These are phyloP conservation scores for Lactifluus rugatus DNA, from an alignment of 768 basidiomycete species.

Conservation along the genomic window DNA sequence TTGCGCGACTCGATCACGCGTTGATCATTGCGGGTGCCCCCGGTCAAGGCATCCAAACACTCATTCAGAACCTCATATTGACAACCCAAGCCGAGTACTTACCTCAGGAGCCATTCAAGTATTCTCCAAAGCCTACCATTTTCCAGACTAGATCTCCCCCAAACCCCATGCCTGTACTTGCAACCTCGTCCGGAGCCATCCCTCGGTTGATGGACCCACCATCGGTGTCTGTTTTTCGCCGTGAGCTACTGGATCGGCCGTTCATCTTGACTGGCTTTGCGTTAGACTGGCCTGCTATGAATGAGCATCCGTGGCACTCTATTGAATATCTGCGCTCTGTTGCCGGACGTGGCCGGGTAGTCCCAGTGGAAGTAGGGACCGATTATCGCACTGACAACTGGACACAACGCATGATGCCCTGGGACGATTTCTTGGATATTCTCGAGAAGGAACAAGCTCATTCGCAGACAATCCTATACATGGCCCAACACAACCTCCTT, in stretches of 20 bases:
- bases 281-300: slow-evolving; percentile 69
- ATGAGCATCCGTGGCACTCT: slow-evolving; percentile 59
- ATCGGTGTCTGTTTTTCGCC: slow-evolving; percentile 47
- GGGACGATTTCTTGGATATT: slow-evolving; percentile 62
- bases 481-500: slow-evolving; percentile 86
- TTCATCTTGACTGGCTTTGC: slow-evolving; percentile 67
- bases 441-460: slow-evolving; percentile 24
- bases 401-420: slow-evolving; percentile 70
- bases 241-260: slow-evolving; percentile 32
- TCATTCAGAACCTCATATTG: slow-evolving; percentile 54
- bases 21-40: slow-evolving; percentile 78
- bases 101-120: slow-evolving; percentile 1
- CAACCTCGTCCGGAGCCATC: slow-evolving; percentile 23
- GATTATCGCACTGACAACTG: slow-evolving; percentile 78
- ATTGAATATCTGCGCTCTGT: slow-evolving; percentile 55
- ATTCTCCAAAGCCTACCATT: not conserved
- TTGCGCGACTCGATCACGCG: slow-evolving; percentile 62
- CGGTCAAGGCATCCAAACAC: slow-evolving; percentile 47
- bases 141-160: not conserved
- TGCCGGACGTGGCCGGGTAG: slow-evolving; percentile 71
- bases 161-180: not conserved
- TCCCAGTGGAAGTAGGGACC: slow-evolving; percentile 83
- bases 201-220: slow-evolving; percentile 40
- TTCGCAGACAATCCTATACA: slow-evolving; percentile 44
- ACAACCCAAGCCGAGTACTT: slow-evolving; percentile 42